Percentiles rank a stretch among this genome's conserved stretches.
These are phyloP conservation scores for Saturnispora gosingensis DNA, from an alignment of 805 yeast species.

Conservation along the genomic window DNA sequence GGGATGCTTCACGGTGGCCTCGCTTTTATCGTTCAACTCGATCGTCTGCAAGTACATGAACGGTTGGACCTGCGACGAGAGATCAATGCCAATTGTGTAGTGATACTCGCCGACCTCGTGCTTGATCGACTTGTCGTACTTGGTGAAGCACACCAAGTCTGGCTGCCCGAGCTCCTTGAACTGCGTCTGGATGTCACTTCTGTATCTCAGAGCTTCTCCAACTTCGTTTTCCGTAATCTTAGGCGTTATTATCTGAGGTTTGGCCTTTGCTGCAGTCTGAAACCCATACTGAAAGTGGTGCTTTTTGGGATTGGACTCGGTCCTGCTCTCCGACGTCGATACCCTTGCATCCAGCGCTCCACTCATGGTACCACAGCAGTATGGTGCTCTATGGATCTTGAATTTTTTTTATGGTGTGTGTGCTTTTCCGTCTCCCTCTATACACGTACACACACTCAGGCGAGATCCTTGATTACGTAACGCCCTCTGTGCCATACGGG, in stretches of 20 bases:
- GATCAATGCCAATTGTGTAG: conserved; percentile 44
- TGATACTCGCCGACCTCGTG: conserved; percentile 49
- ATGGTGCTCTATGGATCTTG: not conserved
- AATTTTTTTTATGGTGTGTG: not conserved
- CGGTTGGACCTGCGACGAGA: conserved; percentile 42
- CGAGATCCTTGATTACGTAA: no score
- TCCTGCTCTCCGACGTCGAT: not conserved
- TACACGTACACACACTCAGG: no score
- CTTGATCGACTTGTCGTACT: conserved; percentile 32
- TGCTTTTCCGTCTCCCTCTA: not conserved
- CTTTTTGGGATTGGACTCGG: not conserved
- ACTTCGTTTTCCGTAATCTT: conserved; percentile 38
- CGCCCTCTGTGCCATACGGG: no score
- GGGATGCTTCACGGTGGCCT: conserved; percentile 24
- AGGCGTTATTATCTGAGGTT: conserved; percentile 19
- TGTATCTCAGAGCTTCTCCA: conserved; percentile 44
- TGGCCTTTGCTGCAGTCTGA: conserved; percentile 8
- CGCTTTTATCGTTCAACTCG: conserved; percentile 27
- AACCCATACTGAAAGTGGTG: not conserved
- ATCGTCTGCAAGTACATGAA: conserved; percentile 46
- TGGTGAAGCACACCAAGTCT: conserved; percentile 53
- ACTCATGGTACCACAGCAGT: not conserved
- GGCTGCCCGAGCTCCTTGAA: conserved; percentile 64
- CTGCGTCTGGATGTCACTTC: conserved; percentile 34
- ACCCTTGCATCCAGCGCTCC: not conserved